phyloP scores from a whole-genome alignment of 2,329 filamentous ascomycete species.

The Monilinia fructigena region DNA sequence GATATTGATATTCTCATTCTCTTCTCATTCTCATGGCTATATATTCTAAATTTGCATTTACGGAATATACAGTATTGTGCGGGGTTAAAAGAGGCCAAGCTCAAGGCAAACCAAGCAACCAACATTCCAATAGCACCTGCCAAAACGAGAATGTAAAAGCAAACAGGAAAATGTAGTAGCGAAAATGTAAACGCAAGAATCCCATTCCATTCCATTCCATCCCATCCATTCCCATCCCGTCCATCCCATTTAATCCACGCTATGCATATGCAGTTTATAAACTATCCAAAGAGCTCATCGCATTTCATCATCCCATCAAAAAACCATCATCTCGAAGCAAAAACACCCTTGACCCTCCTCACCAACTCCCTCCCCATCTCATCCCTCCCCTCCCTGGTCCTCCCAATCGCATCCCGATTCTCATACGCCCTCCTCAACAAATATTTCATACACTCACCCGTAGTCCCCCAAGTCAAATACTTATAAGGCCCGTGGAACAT shows the following conservation, averaged over 20 bases:
- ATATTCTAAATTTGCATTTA: too few species aligned
- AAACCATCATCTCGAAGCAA: conserved; percentile 37
- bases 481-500: conserved; percentile 61
- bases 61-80: too few species aligned
- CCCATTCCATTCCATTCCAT: not conserved
- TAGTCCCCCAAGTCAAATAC: conserved; percentile 68
- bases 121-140: too few species aligned
- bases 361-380: conserved; percentile 62
- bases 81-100: too few species aligned
- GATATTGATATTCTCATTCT: too few species aligned
- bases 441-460: conserved; percentile 78
- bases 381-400: conserved; percentile 60
- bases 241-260: not conserved
- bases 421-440: conserved; percentile 67
- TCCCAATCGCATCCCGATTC: conserved; percentile 67
- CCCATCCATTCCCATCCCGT: not conserved
- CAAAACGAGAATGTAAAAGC: too few species aligned
- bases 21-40: too few species aligned
- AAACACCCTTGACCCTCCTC: conserved; percentile 50
- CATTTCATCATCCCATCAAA: not conserved
- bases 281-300: not conserved
- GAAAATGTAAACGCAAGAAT: not conserved
- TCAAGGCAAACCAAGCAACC: too few species aligned
- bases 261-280: too few species aligned
- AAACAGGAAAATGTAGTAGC: too few species aligned